Percentiles rank a stretch among this genome's conserved stretches.
phyloP scores from a whole-genome alignment of 257 asterid genomes.

The Eucommia ulmoides region DNA sequence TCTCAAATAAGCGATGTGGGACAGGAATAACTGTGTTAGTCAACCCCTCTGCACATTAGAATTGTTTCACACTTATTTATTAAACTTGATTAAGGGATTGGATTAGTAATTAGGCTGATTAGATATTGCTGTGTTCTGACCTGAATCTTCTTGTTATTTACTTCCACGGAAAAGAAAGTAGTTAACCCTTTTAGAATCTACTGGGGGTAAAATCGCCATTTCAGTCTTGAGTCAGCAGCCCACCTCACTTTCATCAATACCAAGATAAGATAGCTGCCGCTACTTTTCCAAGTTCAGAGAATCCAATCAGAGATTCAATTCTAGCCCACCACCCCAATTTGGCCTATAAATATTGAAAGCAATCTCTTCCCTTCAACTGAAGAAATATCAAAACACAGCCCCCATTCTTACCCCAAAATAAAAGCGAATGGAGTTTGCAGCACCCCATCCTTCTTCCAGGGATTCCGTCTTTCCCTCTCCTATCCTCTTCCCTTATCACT shows the following conservation, averaged over 20 bases:
- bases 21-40: too few species aligned
- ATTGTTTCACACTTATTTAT: too few species aligned
- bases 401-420: background rate
- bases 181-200: background rate
- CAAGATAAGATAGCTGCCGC: background rate
- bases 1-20: too few species aligned
- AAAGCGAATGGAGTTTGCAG: conserved; percentile 26
- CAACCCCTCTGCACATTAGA: too few species aligned
- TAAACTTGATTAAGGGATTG: too few species aligned
- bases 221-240: background rate
- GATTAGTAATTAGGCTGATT: too few species aligned
- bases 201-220: background rate
- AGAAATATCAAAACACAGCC: conserved; percentile 5
- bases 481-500: conserved; percentile 22
- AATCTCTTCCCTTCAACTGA: too few species aligned
- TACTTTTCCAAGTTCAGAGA: background rate
- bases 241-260: conserved; percentile 5
- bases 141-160: too few species aligned
- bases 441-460: conserved; percentile 16
- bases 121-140: too few species aligned
- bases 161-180: too few species aligned
- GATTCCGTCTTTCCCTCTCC: conserved; percentile 23
- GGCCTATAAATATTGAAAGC: conserved; percentile 5
- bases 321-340: background rate
- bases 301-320: conserved; percentile 7